phyloP scores from a whole-genome alignment of 345 rosid species.

The Sonneratia alba region DNA sequence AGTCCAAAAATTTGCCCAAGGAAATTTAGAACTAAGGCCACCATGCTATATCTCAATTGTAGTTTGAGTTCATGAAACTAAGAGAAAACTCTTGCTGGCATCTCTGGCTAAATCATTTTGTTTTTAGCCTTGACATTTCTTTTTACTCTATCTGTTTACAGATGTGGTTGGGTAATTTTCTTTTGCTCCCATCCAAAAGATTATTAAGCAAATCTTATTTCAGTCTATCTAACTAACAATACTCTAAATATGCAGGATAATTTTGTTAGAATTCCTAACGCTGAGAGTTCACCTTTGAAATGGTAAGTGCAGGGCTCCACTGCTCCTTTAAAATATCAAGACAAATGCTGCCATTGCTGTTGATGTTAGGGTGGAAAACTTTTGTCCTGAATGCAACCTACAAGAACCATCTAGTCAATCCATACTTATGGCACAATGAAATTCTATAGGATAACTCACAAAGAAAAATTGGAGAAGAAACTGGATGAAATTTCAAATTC shows the following conservation, averaged over 20 bases:
- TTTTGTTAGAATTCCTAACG: neutral
- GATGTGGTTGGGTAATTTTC: neutral
- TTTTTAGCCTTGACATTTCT: neutral
- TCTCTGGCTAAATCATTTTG: neutral
- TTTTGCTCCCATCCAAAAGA: neutral
- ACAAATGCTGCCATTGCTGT: slow-evolving; percentile 56
- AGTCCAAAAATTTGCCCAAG: neutral
- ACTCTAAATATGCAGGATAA: neutral
- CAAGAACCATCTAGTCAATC: slow-evolving; percentile 2
- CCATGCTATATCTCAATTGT: neutral
- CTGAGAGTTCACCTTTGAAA: slow-evolving; percentile 32
- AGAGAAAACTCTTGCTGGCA: neutral
- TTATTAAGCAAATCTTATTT: neutral
- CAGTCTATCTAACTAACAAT: neutral
- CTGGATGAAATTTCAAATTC: too few species aligned
- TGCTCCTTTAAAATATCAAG: slow-evolving; percentile 54
- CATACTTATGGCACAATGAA: neutral
- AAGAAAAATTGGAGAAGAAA: neutral
- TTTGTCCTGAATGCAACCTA: slow-evolving; percentile 40
- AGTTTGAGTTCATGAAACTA: neutral
- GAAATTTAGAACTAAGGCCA: neutral
- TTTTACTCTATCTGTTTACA: neutral
- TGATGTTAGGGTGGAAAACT: slow-evolving; percentile 54
- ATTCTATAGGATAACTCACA: neutral
- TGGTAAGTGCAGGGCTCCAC: slow-evolving; percentile 56